Evolutionary conservation across 2,329 filamentous ascomycete species (phyloP).

Genomic region (Alternaria longipes): DNA sequence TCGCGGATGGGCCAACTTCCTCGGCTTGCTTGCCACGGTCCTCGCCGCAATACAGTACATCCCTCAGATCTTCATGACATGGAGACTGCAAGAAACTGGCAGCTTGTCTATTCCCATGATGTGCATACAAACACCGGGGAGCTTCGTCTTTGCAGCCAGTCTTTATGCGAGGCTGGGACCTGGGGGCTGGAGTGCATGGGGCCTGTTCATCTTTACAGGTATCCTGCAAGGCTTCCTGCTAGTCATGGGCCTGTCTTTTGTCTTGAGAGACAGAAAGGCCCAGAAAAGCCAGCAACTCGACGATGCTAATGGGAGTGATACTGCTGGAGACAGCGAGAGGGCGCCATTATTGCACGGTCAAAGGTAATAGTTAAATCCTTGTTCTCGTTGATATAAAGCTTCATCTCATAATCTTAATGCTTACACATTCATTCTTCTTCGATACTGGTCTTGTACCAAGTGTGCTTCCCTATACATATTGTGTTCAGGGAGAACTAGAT

Average conservation of each 20-base stretch:
- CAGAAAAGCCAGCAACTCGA: constrained; percentile 8
- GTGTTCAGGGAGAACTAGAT: background rate
- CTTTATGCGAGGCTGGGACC: constrained; percentile 80
- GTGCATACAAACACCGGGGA: constrained; percentile 95
- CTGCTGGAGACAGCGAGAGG: constrained; percentile 4
- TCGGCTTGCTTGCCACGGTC: constrained; percentile 80
- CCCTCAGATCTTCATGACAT: constrained; percentile 94
- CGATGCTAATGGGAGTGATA: background rate
- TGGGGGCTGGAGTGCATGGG: constrained; percentile 95
- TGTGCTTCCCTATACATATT: background rate
- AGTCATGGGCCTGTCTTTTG: constrained; percentile 80
- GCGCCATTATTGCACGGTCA: constrained; percentile 11
- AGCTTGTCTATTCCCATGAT: constrained; percentile 97
- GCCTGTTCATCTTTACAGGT: constrained; percentile 87
- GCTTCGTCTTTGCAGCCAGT: constrained; percentile 87
- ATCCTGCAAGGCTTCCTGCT: constrained; percentile 83
- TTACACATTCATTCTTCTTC: background rate
- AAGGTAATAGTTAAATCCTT: background rate
- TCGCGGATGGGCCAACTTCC: constrained; percentile 81
- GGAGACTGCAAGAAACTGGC: constrained; percentile 82
- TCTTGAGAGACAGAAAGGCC: constrained; percentile 59
- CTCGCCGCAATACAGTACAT: constrained; percentile 91
- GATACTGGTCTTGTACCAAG: background rate
- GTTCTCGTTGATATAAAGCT: background rate
- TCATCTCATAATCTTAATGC: background rate